These are phyloP conservation scores for Zangia roseola DNA, from an alignment of 768 basidiomycete genomes.

Conservation along the genomic window DNA sequence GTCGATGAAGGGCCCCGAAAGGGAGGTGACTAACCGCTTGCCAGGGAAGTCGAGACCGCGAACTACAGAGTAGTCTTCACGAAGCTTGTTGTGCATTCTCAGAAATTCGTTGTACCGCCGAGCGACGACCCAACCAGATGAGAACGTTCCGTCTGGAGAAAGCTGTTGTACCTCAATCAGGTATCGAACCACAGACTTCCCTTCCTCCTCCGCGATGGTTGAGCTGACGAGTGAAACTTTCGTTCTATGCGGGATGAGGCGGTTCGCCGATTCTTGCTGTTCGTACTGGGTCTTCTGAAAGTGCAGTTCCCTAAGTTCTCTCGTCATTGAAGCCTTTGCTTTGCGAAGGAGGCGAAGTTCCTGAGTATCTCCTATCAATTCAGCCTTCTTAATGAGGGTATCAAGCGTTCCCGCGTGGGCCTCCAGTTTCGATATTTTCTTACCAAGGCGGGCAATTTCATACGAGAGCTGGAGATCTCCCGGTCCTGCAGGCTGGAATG, in stretches of 20 bases:
- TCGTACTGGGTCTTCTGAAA: slow-evolving; percentile 95
- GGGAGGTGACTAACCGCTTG: slow-evolving; percentile 85
- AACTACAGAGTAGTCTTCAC: slow-evolving; percentile 68
- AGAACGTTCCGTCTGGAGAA: slow-evolving; percentile 71
- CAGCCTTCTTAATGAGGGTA: slow-evolving; percentile 90
- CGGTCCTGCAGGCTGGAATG: slow-evolving; percentile 78
- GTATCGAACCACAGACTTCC: slow-evolving; percentile 90
- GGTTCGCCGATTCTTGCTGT: slow-evolving; percentile 90
- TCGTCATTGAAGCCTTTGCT: slow-evolving; percentile 76
- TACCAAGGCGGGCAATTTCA: slow-evolving; percentile 77
- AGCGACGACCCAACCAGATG: slow-evolving; percentile 91
- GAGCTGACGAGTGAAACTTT: slow-evolving; percentile 83
- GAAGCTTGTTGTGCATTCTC: slow-evolving; percentile 81
- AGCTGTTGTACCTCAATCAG: slow-evolving; percentile 90
- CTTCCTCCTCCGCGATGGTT: slow-evolving; percentile 77
- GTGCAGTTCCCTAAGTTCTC: slow-evolving; percentile 78
- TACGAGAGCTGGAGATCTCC: slow-evolving; percentile 87
- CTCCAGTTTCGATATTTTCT: slow-evolving; percentile 74
- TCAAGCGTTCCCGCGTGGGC: slow-evolving; percentile 83
- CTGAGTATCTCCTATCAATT: slow-evolving; percentile 85
- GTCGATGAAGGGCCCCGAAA: slow-evolving; percentile 88
- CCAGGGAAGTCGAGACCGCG: slow-evolving; percentile 85
- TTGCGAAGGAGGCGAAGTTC: slow-evolving; percentile 81
- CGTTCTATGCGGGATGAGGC: slow-evolving; percentile 81
- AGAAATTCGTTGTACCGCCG: slow-evolving; percentile 95